Evolutionary conservation across 331 rosid species (phyloP).

Genomic region (Malus hybrid): DNA sequence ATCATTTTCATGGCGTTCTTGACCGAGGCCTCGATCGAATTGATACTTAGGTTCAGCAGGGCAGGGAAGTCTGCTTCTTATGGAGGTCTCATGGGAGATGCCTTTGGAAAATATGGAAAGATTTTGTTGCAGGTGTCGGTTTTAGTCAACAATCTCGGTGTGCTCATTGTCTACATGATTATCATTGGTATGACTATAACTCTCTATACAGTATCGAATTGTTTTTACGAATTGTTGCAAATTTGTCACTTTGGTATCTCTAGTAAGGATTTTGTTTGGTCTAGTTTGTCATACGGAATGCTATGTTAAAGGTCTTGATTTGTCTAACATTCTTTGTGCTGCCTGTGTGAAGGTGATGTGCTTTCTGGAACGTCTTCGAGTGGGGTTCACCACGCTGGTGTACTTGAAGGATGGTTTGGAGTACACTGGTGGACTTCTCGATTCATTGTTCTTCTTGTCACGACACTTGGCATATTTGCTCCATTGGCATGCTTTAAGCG

Average conservation of each 20-base stretch:
- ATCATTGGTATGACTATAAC: constrained; percentile 60
- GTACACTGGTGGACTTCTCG: constrained; percentile 90
- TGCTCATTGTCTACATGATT: constrained; percentile 73
- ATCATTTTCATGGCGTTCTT: constrained; percentile 66
- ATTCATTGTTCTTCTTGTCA: constrained; percentile 42
- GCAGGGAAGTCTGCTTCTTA: constrained; percentile 60
- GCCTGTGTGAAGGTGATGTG: constrained; percentile 66
- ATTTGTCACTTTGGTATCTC: background rate
- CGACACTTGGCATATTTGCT: constrained; percentile 57
- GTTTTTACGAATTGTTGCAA: background rate
- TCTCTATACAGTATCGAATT: background rate
- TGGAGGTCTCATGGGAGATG: constrained; percentile 73
- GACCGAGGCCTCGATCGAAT: constrained; percentile 71
- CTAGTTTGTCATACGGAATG: background rate
- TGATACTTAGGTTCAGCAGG: constrained; percentile 63
- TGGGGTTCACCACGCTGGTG: constrained; percentile 68
- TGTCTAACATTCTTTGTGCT: constrained; percentile 26
- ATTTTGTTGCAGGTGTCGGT: constrained; percentile 45
- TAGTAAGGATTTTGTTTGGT: background rate
- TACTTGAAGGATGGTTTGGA: constrained; percentile 97
- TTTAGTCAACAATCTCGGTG: constrained; percentile 55
- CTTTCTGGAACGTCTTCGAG: constrained; percentile 79
- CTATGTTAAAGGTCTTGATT: too few relatives aligned
- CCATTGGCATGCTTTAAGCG: constrained; percentile 81
- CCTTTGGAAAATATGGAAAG: constrained; percentile 75